These are phyloP conservation scores for Peronospora belbahrii DNA, from an alignment of 352 stramenopile species.

Conservation along the genomic window DNA sequence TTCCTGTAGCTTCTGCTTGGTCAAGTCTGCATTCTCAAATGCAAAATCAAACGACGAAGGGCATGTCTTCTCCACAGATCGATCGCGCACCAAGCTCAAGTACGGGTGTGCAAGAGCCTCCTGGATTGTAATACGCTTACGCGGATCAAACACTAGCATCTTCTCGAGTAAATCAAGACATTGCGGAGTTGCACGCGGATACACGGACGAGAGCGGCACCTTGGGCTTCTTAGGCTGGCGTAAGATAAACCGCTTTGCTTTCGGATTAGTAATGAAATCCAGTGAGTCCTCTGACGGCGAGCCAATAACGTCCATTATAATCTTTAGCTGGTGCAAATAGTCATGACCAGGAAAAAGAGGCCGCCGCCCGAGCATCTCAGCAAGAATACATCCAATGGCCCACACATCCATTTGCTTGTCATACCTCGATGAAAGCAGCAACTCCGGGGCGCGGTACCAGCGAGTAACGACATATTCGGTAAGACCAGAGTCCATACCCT, in stretches of 20 bases:
- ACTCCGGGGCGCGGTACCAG: constrained; percentile 89
- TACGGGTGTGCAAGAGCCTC: constrained; percentile 77
- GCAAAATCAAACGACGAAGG: constrained; percentile 77
- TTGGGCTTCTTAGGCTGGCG: constrained; percentile 83
- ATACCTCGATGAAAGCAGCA: constrained; percentile 88
- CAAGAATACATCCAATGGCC: constrained; percentile 83
- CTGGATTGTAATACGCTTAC: constrained; percentile 75
- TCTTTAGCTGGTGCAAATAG: constrained; percentile 85
- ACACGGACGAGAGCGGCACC: constrained; percentile 77
- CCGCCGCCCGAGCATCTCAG: constrained; percentile 77
- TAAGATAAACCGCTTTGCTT: constrained; percentile 85
- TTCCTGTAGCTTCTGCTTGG: constrained; percentile 86
- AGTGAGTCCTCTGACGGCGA: constrained; percentile 70
- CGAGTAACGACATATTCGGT: constrained; percentile 89
- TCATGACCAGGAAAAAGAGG: constrained; percentile 84
- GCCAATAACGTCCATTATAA: constrained; percentile 86
- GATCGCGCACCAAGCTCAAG: constrained; percentile 66
- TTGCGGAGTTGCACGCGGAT: constrained; percentile 68
- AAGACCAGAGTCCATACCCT: constrained; percentile 68
- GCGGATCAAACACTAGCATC: constrained; percentile 91
- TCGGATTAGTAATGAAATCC: constrained; percentile 87
- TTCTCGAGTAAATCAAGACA: constrained; percentile 88
- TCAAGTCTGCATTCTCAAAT: constrained; percentile 86
- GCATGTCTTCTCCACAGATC: constrained; percentile 65
- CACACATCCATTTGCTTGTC: constrained; percentile 86